Percentiles rank a stretch among this genome's conserved stretches.
Evolutionary conservation across 345 rosid species (phyloP).

Genomic region (Acer saccharum): DNA sequence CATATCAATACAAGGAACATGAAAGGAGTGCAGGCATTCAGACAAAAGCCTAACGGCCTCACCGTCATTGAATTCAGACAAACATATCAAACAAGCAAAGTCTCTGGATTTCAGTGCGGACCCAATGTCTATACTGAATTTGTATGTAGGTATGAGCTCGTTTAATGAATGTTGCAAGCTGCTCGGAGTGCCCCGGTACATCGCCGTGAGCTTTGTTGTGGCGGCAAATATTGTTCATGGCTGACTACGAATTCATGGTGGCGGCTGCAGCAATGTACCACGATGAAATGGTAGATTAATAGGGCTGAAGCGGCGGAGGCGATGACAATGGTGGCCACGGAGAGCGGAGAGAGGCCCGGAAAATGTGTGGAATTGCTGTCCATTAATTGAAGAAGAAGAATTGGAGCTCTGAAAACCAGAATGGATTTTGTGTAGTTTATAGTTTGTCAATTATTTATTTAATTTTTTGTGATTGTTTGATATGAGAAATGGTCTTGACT

Average conservation of each 20-base stretch:
- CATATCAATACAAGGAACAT: slow-evolving; percentile 39
- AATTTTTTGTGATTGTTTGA: background rate
- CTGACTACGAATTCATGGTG: background rate
- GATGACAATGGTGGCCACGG: slow-evolving; percentile 2
- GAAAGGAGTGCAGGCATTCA: slow-evolving; percentile 38
- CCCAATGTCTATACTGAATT: background rate
- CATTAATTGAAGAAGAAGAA: background rate
- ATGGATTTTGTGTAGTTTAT: background rate
- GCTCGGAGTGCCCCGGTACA: background rate
- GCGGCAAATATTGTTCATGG: background rate
- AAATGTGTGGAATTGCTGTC: background rate
- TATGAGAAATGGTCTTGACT: background rate
- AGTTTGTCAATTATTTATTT: background rate
- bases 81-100: slow-evolving; percentile 30
- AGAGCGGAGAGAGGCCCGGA: background rate
- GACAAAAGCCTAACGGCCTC: slow-evolving; percentile 33
- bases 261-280: background rate
- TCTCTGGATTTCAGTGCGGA: slow-evolving; percentile 1
- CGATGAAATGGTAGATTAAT: slow-evolving; percentile 4
- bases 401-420: background rate
- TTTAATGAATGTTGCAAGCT: slow-evolving; percentile 1
- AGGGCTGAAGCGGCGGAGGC: background rate
- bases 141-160: background rate
- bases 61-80: slow-evolving; percentile 34
- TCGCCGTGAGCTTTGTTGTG: background rate